A percentile compares a stretch with the other conserved stretches of the same genome.
Evolutionary conservation across 805 yeast species (phyloP).

Genomic region (Schizosaccharomyces lindneri): DNA sequence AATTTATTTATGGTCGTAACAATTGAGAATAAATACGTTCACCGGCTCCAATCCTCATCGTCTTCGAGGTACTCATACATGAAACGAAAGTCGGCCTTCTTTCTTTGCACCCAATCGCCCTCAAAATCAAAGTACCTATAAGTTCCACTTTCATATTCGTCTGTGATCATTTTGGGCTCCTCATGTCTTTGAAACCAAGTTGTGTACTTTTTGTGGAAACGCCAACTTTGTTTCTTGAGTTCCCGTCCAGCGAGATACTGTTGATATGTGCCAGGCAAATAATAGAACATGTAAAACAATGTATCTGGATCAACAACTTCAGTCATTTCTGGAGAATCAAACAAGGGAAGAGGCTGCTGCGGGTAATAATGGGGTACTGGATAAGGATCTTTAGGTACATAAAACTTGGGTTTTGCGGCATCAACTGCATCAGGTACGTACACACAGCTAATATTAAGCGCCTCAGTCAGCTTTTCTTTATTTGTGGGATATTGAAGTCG

Average conservation of each 20-base stretch:
- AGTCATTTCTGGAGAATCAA: conserved; percentile 33
- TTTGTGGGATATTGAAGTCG: background rate
- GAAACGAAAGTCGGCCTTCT: conserved; percentile 32
- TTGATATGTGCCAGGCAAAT: conserved; percentile 46
- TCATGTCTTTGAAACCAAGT: conserved; percentile 64
- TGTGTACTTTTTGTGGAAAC: conserved; percentile 39
- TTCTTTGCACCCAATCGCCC: conserved; percentile 37
- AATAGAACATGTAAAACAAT: conserved; percentile 75
- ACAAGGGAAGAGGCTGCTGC: conserved; percentile 34
- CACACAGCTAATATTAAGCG: background rate
- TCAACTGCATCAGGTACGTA: conserved; percentile 83
- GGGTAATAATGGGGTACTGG: conserved; percentile 84
- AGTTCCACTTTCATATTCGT: conserved; percentile 22
- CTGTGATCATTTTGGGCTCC: conserved; percentile 20
- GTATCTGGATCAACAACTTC: conserved; percentile 66
- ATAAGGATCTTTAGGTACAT: conserved; percentile 58
- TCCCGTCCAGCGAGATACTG: conserved; percentile 64
- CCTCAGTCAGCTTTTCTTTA: conserved; percentile 6
- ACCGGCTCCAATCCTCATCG: conserved; percentile 9
- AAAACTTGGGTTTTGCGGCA: conserved; percentile 58
- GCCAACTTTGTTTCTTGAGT: conserved; percentile 60
- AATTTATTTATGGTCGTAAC: background rate
- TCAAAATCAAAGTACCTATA: conserved; percentile 58
- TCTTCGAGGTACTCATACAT: conserved; percentile 22
- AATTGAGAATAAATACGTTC: background rate